Base-by-base conservation (phyloP, 75 land plant species). In the Azolla pinnata region DNA sequence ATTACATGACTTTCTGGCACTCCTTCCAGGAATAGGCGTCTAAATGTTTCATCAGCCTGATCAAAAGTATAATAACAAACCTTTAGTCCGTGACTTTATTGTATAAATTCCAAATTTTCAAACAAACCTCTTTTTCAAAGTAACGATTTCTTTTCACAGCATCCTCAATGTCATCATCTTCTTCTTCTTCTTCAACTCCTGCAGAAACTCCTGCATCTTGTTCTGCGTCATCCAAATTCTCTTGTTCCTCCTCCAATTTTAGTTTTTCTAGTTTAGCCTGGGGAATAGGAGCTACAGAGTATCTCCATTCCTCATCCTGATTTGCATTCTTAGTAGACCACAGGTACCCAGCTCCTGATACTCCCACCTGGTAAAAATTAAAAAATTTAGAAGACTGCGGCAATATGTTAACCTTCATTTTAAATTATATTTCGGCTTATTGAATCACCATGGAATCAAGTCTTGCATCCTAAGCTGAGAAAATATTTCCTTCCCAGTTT, bases 11-110 rank as follows among this genome's bases (percentile, higher is more conserved):
- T 68, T 34, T 69, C 57, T 10, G 70, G 61, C 7, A 79, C 93
- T 17, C 77, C 80, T 44, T 82, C 88, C 52, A 65, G 47, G 40
- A 84, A 80, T 35, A 79, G 75, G 67, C 97, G 55, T 23, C 72
- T 62, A 61, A 91, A 81, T 24, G 88, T 87, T 61, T 74, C 97
- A 68, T 87, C 93, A 46, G 86, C 97, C 97, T 91, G 67, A 38
- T 34, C 4, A 34, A 34, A n/a, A 8, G 8, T 10, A 17, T n/a
- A 16, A 31, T 25, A n/a, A n/a, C n/a, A n/a, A n/a, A n/a, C n/a
- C n/a, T n/a, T n/a, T n/a, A n/a, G n/a, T n/a, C n/a, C n/a, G n/a
- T n/a, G n/a, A n/a, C n/a, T n/a, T n/a, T n/a, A n/a, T n/a, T n/a
- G n/a, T n/a, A n/a, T n/a, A n/a, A n/a, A n/a, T n/a, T n/a, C n/a